phyloP scores from a whole-genome alignment of 164 flowering plant species.

The Amborella trichopoda region DNA sequence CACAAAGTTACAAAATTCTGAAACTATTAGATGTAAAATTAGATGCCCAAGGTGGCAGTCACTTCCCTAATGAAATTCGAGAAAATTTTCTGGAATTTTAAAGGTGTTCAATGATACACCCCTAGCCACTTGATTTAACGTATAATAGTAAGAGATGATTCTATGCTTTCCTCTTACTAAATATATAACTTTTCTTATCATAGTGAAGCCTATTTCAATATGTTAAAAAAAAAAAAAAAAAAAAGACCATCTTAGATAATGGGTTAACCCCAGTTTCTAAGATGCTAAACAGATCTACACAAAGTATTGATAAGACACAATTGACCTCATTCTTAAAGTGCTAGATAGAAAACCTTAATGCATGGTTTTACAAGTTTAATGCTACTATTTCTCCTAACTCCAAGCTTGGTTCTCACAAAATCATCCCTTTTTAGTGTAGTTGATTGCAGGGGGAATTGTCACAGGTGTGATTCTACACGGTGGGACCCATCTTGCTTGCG shows the following conservation, averaged over 20 bases:
- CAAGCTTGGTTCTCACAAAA: conserved; percentile 3
- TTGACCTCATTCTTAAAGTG: neutral
- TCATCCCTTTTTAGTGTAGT: conserved; percentile 18
- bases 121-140: too few relatives aligned
- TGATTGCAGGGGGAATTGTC: conserved; percentile 45
- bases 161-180: too few relatives aligned
- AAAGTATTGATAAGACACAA: neutral
- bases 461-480: conserved; percentile 42
- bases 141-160: too few relatives aligned
- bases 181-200: too few relatives aligned
- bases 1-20: neutral
- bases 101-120: too few relatives aligned
- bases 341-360: neutral
- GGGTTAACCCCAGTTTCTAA: neutral
- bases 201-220: too few relatives aligned
- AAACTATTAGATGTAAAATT: neutral
- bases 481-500: conserved; percentile 39
- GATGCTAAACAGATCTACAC: neutral
- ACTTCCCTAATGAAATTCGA: too few relatives aligned
- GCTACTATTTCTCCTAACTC: neutral
- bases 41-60: too few relatives aligned
- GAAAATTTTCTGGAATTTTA: too few relatives aligned
- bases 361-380: neutral
- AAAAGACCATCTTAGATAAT: too few relatives aligned
- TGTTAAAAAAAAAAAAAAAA: too few relatives aligned